Evolutionary conservation across 169 alveolate genomes (phyloP).

Genomic region (Cystoisospora suis): DNA sequence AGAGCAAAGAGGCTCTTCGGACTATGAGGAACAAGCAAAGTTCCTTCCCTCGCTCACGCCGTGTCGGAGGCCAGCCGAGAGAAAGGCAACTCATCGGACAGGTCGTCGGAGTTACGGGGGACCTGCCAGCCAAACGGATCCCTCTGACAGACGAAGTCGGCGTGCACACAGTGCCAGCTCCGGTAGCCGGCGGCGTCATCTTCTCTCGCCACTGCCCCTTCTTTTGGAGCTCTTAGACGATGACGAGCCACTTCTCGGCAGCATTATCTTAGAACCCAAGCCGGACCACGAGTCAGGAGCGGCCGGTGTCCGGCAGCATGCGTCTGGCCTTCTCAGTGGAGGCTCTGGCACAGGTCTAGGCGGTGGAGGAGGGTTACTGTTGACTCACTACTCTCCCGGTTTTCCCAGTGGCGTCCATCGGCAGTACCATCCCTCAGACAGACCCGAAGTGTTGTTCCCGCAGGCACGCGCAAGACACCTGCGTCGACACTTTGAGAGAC

Average conservation of each 20-base stretch:
- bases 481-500: not conserved
- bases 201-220: not conserved
- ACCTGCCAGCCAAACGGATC: too few species aligned
- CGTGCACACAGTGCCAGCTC: too few species aligned
- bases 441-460: not conserved
- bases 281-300: not conserved
- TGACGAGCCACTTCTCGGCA: not conserved
- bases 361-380: not conserved
- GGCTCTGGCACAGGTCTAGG: not conserved
- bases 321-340: not conserved
- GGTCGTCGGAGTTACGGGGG: too few species aligned
- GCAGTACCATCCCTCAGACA: not conserved
- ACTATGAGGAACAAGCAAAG: too few species aligned
- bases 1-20: too few species aligned
- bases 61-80: too few species aligned
- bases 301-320: not conserved
- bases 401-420: not conserved
- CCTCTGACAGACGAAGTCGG: too few species aligned
- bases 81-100: too few species aligned
- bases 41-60: too few species aligned
- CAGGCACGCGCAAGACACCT: conserved; percentile 21
- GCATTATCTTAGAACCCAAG: not conserved
- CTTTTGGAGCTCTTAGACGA: not conserved
- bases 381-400: not conserved
- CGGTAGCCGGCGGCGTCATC: not conserved